A percentile compares a stretch with the other conserved stretches of the same genome.
These are phyloP conservation scores for Exophiala aquamarina DNA, from an alignment of 2,329 filamentous ascomycete species.

Conservation along the genomic window DNA sequence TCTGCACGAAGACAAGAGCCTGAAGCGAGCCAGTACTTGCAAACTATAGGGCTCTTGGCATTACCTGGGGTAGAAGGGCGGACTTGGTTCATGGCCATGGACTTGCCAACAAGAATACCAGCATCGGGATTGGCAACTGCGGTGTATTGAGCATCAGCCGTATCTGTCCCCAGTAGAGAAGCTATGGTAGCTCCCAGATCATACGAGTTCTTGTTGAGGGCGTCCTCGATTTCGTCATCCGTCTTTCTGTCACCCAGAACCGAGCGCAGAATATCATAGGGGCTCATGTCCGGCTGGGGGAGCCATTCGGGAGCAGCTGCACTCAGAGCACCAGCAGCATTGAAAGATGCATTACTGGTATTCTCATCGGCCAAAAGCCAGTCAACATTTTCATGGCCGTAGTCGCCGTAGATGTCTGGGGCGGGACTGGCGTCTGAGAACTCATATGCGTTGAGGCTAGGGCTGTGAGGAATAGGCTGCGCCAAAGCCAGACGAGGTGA, in stretches of 20 bases:
- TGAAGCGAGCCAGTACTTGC: slow-evolving; percentile 94
- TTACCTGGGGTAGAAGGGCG: slow-evolving; percentile 75
- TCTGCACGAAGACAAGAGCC: slow-evolving; percentile 95
- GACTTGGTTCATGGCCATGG: slow-evolving; percentile 70
- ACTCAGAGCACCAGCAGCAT: slow-evolving; percentile 64
- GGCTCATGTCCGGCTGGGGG: slow-evolving; percentile 85
- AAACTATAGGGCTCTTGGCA: slow-evolving; percentile 83
- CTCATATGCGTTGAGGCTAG: slow-evolving; percentile 90
- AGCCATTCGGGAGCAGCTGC: slow-evolving; percentile 81
- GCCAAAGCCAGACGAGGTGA: slow-evolving; percentile 89
- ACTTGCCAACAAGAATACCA: slow-evolving; percentile 81
- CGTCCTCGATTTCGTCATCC: slow-evolving; percentile 92
- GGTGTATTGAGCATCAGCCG: slow-evolving; percentile 39
- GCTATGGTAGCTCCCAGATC: slow-evolving; percentile 90
- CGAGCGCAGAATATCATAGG: slow-evolving; percentile 95
- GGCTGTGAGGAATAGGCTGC: slow-evolving; percentile 92
- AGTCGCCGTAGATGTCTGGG: slow-evolving; percentile 84
- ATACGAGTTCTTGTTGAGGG: slow-evolving; percentile 84
- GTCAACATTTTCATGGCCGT: slow-evolving; percentile 91
- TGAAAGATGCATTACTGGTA: slow-evolving; percentile 76
- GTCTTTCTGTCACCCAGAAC: slow-evolving; percentile 85
- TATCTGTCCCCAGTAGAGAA: slow-evolving; percentile 69
- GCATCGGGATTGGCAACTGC: slow-evolving; percentile 57
- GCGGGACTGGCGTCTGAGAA: slow-evolving; percentile 82
- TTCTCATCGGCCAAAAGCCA: slow-evolving; percentile 92